Base-by-base conservation (phyloP, 2,329 filamentous ascomycete genomes). In the Chaetomium strumarium region DNA sequence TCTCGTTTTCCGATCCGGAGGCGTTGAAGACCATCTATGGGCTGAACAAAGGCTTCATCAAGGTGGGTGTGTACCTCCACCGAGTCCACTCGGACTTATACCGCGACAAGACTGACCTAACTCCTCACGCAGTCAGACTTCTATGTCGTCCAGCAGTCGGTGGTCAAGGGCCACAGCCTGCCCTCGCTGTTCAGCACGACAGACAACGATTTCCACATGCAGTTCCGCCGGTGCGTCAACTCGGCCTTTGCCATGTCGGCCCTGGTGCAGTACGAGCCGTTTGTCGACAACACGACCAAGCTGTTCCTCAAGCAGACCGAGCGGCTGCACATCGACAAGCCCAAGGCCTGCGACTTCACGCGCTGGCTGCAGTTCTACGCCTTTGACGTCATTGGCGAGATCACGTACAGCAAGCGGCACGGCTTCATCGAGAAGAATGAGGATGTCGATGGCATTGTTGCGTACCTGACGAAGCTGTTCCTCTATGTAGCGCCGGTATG, bases 311-410 rank as follows among this genome's bases (percentile, higher is more conserved):
- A 75, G 31, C 80, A 82, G 64, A 85, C 81, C 0, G 74, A 80
- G 56, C 70, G 72, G 2, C 63, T 84, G 3, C 85, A 75, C 58
- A 75, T 72, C n/a, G 63, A 67, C 19, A 70, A 71, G 20, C 55
- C 66, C 1, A 59, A 66, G 9, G 67, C 68, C 20, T 87, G 83
- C 62, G 79, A 88, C 63, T 85, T 89, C 51, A 80, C 81, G 1
- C 73, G 75, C 52, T 90, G 87, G 87, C 70, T 91, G 52, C 87
- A 91, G 63, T 90, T 84, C 64, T 90, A 88, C 60, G 88, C 88
- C 0, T 91, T 91, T 62, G 88, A 91, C 63, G 86, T 90, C 13
- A 90, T 90, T 56, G 86, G 86, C 6, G 83, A 88, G 56, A 79
- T 90, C 62, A 90, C 86, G 0, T 90, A 88, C 69, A 83, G 81